Percentiles rank a stretch among this genome's conserved stretches.
These are phyloP conservation scores for Neopestalotiopsis sp. DNA, from an alignment of 2,329 filamentous ascomycete genomes.

Conservation along the genomic window DNA sequence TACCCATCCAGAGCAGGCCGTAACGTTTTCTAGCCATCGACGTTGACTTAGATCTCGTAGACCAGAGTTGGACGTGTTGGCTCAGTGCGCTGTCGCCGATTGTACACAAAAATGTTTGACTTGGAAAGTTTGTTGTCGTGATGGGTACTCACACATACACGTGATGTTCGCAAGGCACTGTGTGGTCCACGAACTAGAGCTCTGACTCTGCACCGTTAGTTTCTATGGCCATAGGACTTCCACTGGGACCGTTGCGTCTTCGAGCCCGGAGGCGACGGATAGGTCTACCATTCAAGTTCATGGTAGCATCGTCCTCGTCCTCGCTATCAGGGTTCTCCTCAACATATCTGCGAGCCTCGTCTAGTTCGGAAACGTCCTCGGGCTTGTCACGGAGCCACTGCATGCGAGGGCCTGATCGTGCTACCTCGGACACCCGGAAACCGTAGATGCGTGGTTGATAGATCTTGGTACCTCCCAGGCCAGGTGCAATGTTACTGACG, in stretches of 20 bases:
- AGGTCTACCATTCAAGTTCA: slow-evolving; percentile 47
- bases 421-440: slow-evolving; percentile 90
- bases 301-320: slow-evolving; percentile 58
- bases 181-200: slow-evolving; percentile 40
- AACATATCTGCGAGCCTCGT: slow-evolving; percentile 70
- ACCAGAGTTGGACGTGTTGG: not conserved
- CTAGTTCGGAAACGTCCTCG: slow-evolving; percentile 77
- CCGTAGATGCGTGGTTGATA: slow-evolving; percentile 98
- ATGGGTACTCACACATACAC: not conserved
- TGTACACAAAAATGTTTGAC: not conserved
- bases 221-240: slow-evolving; percentile 62
- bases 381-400: slow-evolving; percentile 92
- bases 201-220: slow-evolving; percentile 63
- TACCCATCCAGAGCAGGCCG: not conserved
- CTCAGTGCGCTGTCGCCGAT: not conserved
- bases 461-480: slow-evolving; percentile 79
- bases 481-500: slow-evolving; percentile 84
- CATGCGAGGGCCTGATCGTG: slow-evolving; percentile 91
- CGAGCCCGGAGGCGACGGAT: slow-evolving; percentile 47
- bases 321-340: slow-evolving; percentile 61
- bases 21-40: not conserved
- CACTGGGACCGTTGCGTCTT: slow-evolving; percentile 56
- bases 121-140: not conserved
- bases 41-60: not conserved
- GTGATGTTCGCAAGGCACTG: not conserved